Evolutionary conservation across 345 rosid genomes (phyloP).

Genomic region (Eucalyptus pauciflora): DNA sequence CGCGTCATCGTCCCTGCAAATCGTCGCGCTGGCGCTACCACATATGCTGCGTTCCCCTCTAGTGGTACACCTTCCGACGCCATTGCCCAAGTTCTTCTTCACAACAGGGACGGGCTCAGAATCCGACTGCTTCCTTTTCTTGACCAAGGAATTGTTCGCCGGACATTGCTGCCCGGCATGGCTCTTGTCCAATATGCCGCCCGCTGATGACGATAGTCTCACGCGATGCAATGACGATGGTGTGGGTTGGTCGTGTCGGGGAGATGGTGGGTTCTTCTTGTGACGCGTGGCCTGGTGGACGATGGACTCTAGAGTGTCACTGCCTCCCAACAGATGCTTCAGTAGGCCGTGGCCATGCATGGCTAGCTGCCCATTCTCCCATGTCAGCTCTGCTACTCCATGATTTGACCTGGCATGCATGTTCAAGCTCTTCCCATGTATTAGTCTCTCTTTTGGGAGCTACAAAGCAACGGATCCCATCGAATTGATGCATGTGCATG

Average conservation of each 20-base stretch:
- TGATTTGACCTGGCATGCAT: background rate
- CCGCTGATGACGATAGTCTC: background rate
- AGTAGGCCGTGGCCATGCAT: constrained; percentile 44
- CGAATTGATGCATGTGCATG: background rate
- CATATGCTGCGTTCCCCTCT: constrained; percentile 6
- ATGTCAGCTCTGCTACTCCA: constrained; percentile 8
- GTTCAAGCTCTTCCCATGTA: background rate
- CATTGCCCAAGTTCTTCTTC: background rate
- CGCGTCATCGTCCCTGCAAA: constrained; percentile 12
- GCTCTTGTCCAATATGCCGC: background rate
- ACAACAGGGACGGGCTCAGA: background rate
- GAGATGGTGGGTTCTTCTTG: background rate
- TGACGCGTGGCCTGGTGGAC: constrained; percentile 69
- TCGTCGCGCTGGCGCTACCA: constrained; percentile 13
- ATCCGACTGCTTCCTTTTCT: constrained; percentile 15
- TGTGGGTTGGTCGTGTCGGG: background rate
- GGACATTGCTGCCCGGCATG: background rate
- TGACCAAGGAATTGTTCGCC: background rate
- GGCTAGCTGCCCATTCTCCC: constrained; percentile 79
- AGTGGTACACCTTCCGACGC: background rate
- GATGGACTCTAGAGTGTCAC: constrained; percentile 89
- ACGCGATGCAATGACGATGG: background rate
- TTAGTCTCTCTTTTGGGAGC: background rate
- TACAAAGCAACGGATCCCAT: background rate
- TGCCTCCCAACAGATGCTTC: constrained; percentile 6